phyloP scores from a whole-genome alignment of 1,139 yeast genomes.

The Komagataea norvegica region DNA sequence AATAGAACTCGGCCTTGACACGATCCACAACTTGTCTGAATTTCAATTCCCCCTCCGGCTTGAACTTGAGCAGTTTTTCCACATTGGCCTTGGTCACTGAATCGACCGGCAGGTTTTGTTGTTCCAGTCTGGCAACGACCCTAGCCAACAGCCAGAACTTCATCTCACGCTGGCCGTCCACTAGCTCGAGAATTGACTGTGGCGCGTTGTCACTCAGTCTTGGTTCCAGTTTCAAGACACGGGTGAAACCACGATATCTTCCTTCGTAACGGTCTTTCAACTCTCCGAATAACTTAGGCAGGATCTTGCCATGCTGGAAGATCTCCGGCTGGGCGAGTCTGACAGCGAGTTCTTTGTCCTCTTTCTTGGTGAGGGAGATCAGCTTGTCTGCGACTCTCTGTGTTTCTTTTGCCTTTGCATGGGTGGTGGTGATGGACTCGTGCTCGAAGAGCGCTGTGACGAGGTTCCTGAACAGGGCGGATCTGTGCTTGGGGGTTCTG shows the following conservation, averaged over 20 bases:
- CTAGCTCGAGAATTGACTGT: constrained; percentile 82
- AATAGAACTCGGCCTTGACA: constrained; percentile 56
- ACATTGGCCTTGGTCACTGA: constrained; percentile 55
- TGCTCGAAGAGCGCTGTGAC: constrained; percentile 63
- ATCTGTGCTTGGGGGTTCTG: constrained; percentile 36
- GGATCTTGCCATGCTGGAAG: constrained; percentile 39
- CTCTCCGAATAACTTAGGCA: constrained; percentile 62
- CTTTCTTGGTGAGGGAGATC: constrained; percentile 28
- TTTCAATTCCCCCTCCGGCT: constrained; percentile 46
- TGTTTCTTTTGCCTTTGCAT: constrained; percentile 67
- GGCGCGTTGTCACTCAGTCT: constrained; percentile 90
- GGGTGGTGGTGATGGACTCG: constrained; percentile 65
- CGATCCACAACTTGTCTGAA: constrained; percentile 62
- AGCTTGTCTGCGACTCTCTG: constrained; percentile 22
- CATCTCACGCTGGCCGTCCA: constrained; percentile 73
- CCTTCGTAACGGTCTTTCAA: constrained; percentile 57
- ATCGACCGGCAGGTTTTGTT: constrained; percentile 61
- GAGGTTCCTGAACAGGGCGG: constrained; percentile 53
- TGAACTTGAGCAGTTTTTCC: constrained; percentile 41
- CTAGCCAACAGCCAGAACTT: constrained; percentile 76
- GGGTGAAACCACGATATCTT: constrained; percentile 79
- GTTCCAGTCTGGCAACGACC: constrained; percentile 71
- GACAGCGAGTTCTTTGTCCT: constrained; percentile 28
- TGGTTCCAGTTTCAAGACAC: constrained; percentile 80
- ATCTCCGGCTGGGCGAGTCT: constrained; percentile 30